Percentiles rank a stretch among this genome's conserved stretches.
Conservation (phyloP, 805 yeast species). For the Suhomyces faveliae region DNA sequence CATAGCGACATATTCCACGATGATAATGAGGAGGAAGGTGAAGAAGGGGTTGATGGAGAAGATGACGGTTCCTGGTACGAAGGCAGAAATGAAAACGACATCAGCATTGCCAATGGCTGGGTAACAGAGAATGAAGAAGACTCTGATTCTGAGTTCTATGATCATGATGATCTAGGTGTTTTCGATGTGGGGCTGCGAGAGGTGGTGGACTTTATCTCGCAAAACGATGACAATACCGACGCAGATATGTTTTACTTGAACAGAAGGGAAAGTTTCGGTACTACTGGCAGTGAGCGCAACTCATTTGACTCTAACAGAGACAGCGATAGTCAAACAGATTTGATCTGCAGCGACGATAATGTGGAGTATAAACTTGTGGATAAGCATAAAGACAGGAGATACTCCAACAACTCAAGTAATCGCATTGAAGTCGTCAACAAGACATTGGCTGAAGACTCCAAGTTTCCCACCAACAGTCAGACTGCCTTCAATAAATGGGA, state of each 20-base stretch:
- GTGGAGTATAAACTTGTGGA: conserved; percentile 8
- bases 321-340: not conserved
- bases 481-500: conserved; percentile 34
- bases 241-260: conserved; percentile 11
- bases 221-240: conserved; percentile 6
- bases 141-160: not conserved
- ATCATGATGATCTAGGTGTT: not conserved
- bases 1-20: not conserved
- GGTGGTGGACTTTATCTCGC: not conserved
- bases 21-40: not conserved
- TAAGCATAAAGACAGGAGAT: conserved; percentile 13
- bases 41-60: not conserved
- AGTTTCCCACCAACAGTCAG: conserved; percentile 25
- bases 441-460: not conserved
- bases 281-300: conserved; percentile 2
- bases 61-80: not conserved
- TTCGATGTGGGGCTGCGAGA: conserved; percentile 2
- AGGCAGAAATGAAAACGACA: too few species aligned
- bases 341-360: conserved; percentile 10
- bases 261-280: conserved; percentile 8
- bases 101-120: not conserved
- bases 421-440: not conserved
- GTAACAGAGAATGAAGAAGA: not conserved
- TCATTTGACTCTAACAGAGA: not conserved
- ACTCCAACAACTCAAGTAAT: conserved; percentile 11